phyloP scores from a whole-genome alignment of 2,329 filamentous ascomycete species.

The Chalara sp. region DNA sequence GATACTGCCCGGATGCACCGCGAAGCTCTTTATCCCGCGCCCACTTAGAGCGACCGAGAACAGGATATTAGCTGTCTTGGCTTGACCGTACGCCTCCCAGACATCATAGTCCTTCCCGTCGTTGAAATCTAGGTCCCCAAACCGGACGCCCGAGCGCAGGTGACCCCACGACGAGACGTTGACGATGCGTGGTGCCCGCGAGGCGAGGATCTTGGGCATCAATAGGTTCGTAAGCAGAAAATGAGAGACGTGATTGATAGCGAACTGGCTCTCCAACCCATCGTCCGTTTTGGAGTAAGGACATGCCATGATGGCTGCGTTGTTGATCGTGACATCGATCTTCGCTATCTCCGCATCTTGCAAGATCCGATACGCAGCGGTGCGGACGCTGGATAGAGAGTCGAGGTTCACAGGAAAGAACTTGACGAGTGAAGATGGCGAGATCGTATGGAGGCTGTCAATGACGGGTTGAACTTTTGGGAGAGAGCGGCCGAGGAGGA shows the following conservation, averaged over 20 bases:
- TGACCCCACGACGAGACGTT: slow-evolving; percentile 28
- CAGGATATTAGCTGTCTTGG: slow-evolving; percentile 31
- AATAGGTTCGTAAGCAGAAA: slow-evolving; percentile 48
- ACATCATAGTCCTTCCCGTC: slow-evolving; percentile 25
- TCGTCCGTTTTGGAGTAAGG: slow-evolving; percentile 28
- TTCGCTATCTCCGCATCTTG: slow-evolving; percentile 27
- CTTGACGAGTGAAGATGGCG: slow-evolving; percentile 1
- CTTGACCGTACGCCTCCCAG: slow-evolving; percentile 28
- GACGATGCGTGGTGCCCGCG: slow-evolving; percentile 5
- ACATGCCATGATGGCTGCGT: slow-evolving; percentile 23
- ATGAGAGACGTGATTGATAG: slow-evolving; percentile 45
- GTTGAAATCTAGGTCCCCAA: slow-evolving; percentile 20
- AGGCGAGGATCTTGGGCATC: slow-evolving; percentile 9
- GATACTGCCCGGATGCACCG: slow-evolving; percentile 24
- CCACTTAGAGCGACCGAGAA: slow-evolving; percentile 24
- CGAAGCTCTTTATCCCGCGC: slow-evolving; percentile 20
- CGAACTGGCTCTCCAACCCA: slow-evolving; percentile 45
- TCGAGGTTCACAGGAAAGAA: slow-evolving; percentile 27
- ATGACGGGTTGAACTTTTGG: slow-evolving; percentile 10
- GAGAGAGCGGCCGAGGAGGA: slow-evolving; percentile 10
- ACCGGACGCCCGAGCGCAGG: slow-evolving; percentile 26
- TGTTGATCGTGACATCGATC: slow-evolving; percentile 37
- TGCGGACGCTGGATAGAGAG: slow-evolving; percentile 33
- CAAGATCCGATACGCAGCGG: slow-evolving; percentile 29
- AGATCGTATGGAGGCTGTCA: slow-evolving; percentile 2